phyloP scores from a whole-genome alignment of 345 rosid genomes.

The Syzygium aqueum region DNA sequence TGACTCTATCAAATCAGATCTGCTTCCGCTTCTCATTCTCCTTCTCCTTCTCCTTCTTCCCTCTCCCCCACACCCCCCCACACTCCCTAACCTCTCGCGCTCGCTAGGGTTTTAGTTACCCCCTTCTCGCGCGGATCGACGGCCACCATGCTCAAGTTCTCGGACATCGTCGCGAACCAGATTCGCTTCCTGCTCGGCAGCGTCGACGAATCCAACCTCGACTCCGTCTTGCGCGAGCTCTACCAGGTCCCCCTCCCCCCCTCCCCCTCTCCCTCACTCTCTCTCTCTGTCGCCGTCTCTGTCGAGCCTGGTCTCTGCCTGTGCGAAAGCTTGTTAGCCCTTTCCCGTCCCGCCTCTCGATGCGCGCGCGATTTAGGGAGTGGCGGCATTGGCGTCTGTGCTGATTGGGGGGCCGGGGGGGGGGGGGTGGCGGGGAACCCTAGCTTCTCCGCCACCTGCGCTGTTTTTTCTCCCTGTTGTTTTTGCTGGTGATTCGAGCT shows the following conservation, averaged over 20 bases:
- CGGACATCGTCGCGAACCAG: slow-evolving; percentile 45
- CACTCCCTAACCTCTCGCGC: too few relatives aligned
- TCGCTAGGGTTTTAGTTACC: too few relatives aligned
- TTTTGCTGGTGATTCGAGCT: neutral
- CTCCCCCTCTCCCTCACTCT: too few relatives aligned
- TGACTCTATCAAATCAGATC: too few relatives aligned
- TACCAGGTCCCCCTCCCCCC: slow-evolving; percentile 33
- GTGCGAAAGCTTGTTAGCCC: neutral
- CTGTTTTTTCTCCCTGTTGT: neutral
- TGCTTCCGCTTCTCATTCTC: too few relatives aligned
- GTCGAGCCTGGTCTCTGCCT: neutral
- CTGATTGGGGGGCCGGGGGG: neutral
- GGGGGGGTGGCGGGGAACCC: neutral
- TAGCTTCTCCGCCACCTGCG: neutral
- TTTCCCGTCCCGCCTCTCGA: neutral
- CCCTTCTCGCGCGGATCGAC: too few relatives aligned
- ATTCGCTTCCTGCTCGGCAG: slow-evolving; percentile 61
- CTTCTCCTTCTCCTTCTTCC: too few relatives aligned
- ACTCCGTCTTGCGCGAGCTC: slow-evolving; percentile 48
- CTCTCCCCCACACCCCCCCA: too few relatives aligned
- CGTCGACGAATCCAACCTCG: slow-evolving; percentile 50
- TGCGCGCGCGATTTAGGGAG: neutral
- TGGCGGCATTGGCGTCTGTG: neutral
- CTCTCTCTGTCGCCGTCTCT: neutral
- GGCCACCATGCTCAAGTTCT: slow-evolving; percentile 34